Evolutionary conservation across 2,329 filamentous ascomycete genomes (phyloP).

Genomic region (Fusarium poae): DNA sequence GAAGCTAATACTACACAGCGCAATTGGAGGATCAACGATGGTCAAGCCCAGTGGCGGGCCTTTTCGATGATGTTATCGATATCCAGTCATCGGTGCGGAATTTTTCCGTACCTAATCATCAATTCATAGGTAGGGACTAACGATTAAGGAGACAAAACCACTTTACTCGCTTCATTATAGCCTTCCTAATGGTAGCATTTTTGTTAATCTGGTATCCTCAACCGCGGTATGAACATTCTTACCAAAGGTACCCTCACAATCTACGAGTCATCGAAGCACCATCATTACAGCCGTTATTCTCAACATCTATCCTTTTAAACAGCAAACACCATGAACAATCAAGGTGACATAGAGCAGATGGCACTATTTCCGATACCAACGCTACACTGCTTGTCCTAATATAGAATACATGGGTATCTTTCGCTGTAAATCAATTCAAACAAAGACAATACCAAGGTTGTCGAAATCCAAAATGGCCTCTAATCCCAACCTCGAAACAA

Average conservation of each 20-base stretch:
- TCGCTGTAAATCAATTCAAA: not conserved
- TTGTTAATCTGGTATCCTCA: not conserved
- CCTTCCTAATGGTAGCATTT: not conserved
- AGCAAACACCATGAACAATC: not conserved
- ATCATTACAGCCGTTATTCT: not conserved
- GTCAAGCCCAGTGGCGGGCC: constrained; percentile 20
- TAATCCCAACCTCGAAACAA: not conserved
- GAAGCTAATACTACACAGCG: constrained; percentile 6
- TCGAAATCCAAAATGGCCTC: not conserved
- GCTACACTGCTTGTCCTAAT: not conserved
- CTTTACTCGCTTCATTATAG: not conserved
- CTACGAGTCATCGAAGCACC: not conserved
- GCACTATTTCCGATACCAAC: not conserved
- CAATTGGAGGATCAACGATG: not conserved
- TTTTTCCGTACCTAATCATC: constrained; percentile 44
- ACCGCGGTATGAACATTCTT: not conserved
- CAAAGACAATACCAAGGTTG: not conserved
- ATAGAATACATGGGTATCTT: not conserved
- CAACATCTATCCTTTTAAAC: not conserved
- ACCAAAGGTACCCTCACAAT: not conserved
- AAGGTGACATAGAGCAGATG: not conserved
- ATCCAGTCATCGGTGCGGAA: constrained; percentile 36
- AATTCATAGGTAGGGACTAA: not conserved
- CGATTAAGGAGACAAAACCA: not conserved
- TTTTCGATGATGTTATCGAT: constrained; percentile 37